Conservation (phyloP, 257 asterid species). For the Nicotiana tabacum region DNA sequence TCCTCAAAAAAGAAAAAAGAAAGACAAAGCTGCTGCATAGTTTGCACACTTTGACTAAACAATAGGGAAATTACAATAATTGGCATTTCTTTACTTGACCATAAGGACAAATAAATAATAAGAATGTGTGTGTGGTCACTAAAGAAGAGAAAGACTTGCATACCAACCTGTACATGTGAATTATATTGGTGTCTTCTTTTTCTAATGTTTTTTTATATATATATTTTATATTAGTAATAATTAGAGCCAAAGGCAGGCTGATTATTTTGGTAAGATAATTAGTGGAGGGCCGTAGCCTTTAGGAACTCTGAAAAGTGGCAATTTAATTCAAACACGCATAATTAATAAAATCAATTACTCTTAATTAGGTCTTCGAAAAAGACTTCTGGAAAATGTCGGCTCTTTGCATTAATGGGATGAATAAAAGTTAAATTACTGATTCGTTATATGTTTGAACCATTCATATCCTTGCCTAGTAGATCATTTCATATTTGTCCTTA, state of each 20-base stretch:
- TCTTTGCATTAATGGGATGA: neutral
- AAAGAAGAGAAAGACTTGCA: neutral
- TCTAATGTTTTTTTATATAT: neutral
- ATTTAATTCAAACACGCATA: neutral
- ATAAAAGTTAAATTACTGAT: neutral
- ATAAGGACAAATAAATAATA: neutral
- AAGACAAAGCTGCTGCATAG: neutral
- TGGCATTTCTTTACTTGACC: neutral
- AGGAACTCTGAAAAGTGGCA: neutral
- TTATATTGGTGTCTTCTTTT: neutral
- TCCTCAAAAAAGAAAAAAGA: neutral
- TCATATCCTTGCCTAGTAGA: no score
- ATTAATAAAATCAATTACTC: neutral
- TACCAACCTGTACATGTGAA: neutral
- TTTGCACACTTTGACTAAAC: neutral
- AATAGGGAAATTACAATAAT: neutral
- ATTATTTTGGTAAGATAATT: neutral
- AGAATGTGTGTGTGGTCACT: neutral
- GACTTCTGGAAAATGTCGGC: neutral
- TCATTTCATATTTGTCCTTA: no score
- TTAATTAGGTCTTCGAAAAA: neutral
- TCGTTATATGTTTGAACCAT: no score
- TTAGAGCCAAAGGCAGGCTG: neutral
- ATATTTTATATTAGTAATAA: neutral
- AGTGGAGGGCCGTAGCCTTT: neutral